Base-by-base conservation (phyloP, 2,329 filamentous ascomycete species). In the Talaromyces albobiverticillius region DNA sequence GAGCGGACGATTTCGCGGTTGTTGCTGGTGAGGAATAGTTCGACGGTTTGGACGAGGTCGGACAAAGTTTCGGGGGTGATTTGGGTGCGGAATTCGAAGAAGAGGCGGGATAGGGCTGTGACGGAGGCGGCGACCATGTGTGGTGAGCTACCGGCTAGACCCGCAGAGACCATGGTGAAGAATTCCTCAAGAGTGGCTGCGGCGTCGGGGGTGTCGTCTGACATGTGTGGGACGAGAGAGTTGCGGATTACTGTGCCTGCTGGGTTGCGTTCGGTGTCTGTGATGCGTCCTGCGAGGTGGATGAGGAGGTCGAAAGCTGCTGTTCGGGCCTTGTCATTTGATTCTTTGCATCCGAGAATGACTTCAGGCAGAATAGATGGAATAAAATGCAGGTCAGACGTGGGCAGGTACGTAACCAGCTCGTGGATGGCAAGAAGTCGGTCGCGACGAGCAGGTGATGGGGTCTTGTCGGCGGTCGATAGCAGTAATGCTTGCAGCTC, bases 61-160 rank as follows among this genome's bases (percentile, higher is more conserved):
- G 83, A 79, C 40, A 95, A 80, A 2, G 90, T 88, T 58, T 86
- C 81, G 9, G 82, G 75, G 54, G 82, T 83, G 26, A 97, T 77
- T 23, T 82, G 73, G 26, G 82, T 78, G 60, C 90, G 87, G 78
- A 95, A 99, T 67, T 96, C 89, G 72, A 92, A 97, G 26, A 99
- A 82, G 23, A 96, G 85, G n/a, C 94, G 85, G 13, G 91, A 94
- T 34, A 99, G 82, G 13, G 94, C 93, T 0, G 91, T 97, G 68
- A 99, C 92, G n/a, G 90, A 91, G 0, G 94, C 94, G 6, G 90
- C 95, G 59, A 97, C 92, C 91, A 97, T 96, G 76, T 97, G 93
- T 29, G 94, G 92, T 10, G 91, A 93, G 63, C 87, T 88, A 54
- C 92, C 93, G 2, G 93, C 94, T 51, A 99, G 82, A 74, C 94